Conservation (phyloP, 768 basidiomycete species). For the Trametes villosa region DNA sequence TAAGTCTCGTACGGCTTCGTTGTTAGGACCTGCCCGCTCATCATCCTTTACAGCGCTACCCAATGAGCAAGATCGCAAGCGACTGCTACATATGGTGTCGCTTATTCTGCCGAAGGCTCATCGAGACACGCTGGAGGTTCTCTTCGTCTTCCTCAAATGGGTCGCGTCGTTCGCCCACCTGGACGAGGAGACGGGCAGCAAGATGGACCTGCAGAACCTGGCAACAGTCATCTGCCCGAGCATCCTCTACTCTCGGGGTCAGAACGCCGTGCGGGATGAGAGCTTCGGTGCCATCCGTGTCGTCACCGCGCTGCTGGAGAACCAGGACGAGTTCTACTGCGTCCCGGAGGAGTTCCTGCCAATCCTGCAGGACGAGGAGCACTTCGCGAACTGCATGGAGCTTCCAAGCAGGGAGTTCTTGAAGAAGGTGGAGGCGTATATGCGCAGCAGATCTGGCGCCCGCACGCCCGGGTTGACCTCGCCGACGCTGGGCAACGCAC, state of each 20-base stretch:
- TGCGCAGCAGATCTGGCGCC: slow-evolving; percentile 67
- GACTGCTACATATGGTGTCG: slow-evolving; percentile 83
- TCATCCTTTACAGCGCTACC: slow-evolving; percentile 62
- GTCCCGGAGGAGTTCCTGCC: slow-evolving; percentile 89
- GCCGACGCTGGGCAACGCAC: slow-evolving; percentile 41
- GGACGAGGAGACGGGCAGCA: slow-evolving; percentile 39
- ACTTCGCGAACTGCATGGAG: slow-evolving; percentile 86
- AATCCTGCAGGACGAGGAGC: slow-evolving; percentile 90
- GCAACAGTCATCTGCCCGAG: slow-evolving; percentile 99
- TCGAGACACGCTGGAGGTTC: slow-evolving; percentile 95
- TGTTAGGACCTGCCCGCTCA: slow-evolving; percentile 17
- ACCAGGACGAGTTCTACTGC: slow-evolving; percentile 95
- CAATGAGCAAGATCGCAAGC: slow-evolving; percentile 75
- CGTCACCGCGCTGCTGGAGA: slow-evolving; percentile 83
- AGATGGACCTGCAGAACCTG: slow-evolving; percentile 96
- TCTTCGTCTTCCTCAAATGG: slow-evolving; percentile 99
- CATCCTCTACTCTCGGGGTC: slow-evolving; percentile 88
- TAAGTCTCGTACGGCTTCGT: slow-evolving; percentile 46
- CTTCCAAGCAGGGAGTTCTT: slow-evolving; percentile 93
- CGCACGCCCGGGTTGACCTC: slow-evolving; percentile 50
- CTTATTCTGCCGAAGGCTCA: slow-evolving; percentile 90
- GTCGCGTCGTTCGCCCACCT: slow-evolving; percentile 98
- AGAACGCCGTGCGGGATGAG: slow-evolving; percentile 88
- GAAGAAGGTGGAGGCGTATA: slow-evolving; percentile 93
- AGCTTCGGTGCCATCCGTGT: slow-evolving; percentile 89